A percentile compares a stretch with the other conserved stretches of the same genome.
phyloP scores from a whole-genome alignment of 176 grass and related monocot genomes.

The Hyparrhenia diplandra region DNA sequence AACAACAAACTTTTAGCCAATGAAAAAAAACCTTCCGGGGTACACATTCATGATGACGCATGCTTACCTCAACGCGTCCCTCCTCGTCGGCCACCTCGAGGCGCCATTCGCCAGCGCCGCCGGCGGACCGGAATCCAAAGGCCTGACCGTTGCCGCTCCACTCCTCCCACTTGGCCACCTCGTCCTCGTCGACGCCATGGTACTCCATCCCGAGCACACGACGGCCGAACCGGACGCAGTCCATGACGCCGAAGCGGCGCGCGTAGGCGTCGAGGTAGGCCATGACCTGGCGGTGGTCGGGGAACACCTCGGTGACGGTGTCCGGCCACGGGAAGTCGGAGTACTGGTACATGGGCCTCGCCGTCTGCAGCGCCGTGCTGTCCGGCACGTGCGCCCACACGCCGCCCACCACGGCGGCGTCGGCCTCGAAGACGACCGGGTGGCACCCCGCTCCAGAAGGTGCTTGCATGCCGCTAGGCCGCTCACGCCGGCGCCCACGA shows the following conservation, averaged over 20 bases:
- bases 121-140: slow-evolving; percentile 46
- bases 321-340: slow-evolving; percentile 72
- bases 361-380: slow-evolving; percentile 59
- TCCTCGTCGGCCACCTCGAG: slow-evolving; percentile 4
- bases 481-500: slow-evolving; percentile 59
- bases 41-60: too few species aligned
- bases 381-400: slow-evolving; percentile 52
- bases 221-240: slow-evolving; percentile 46
- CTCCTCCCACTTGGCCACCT: slow-evolving; percentile 33
- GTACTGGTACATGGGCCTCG: slow-evolving; percentile 38
- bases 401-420: slow-evolving; percentile 30
- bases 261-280: slow-evolving; percentile 54
- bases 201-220: slow-evolving; percentile 45
- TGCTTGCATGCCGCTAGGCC: slow-evolving; percentile 65
- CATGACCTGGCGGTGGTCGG: slow-evolving; percentile 47
- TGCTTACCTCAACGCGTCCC: slow-evolving; percentile 5
- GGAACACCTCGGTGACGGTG: slow-evolving; percentile 19
- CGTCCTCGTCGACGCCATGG: slow-evolving; percentile 33
- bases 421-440: slow-evolving; percentile 43
- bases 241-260: slow-evolving; percentile 55
- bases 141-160: slow-evolving; percentile 64
- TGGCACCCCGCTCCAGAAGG: slow-evolving; percentile 23
- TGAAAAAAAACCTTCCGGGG: too few species aligned
- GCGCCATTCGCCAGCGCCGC: slow-evolving; percentile 18
- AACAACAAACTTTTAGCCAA: too few species aligned